Base-by-base conservation (phyloP, 192 early-diverging fungal genomes). In the Backusella circina region DNA sequence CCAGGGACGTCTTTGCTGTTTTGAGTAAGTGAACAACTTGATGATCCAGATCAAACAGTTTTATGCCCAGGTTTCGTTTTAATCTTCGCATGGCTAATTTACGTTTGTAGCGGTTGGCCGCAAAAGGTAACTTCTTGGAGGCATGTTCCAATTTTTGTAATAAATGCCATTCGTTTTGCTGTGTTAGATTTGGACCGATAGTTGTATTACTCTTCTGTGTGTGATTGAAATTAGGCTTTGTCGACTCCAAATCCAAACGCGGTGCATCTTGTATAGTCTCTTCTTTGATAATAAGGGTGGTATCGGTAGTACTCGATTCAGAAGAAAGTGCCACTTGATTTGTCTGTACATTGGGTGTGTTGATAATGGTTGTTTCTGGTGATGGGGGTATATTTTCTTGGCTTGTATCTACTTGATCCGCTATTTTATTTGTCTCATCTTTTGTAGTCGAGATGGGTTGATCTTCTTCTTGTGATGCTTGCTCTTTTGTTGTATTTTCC, bases 41-140 rank as follows among this genome's bases (percentile, higher is more conserved):
- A 30, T 69, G 65, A 67, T 94, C 95, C 39, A 96, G 80, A 72
- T 95, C 89, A 72, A 95, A 90, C 15, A 90, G 21, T 30, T 81
- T 85, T 30, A 93, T 39, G 0, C 91, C 90, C 26, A 91, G 75
- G 39, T 86, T 80, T 28, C 90, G 84, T 77, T 94, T 93, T 41
- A 91, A 75, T 37, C 77, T 75, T 67, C 83, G 71, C 47, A 86
- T 75, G 7, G 83, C 81, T 12, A 92, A 78, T 54, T 91, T 88
- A 41, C 90, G 83, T 65, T 83, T 81, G 70, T 90, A 88, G n/a
- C 90, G 84, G 0, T 77, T 82, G 8, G 84, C 83, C 18, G 85
- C 75, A 0, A 86, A 57, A 4, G 85, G 78, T 12, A 85, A 76
- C 18, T 80, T 72, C 26, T 77, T 77, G 0, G 75, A 65, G 0